A percentile compares a stretch with the other conserved stretches of the same genome.
Evolutionary conservation across 2,329 filamentous ascomycete genomes (phyloP).

Genomic region (Ascochyta viciae-villosae): DNA sequence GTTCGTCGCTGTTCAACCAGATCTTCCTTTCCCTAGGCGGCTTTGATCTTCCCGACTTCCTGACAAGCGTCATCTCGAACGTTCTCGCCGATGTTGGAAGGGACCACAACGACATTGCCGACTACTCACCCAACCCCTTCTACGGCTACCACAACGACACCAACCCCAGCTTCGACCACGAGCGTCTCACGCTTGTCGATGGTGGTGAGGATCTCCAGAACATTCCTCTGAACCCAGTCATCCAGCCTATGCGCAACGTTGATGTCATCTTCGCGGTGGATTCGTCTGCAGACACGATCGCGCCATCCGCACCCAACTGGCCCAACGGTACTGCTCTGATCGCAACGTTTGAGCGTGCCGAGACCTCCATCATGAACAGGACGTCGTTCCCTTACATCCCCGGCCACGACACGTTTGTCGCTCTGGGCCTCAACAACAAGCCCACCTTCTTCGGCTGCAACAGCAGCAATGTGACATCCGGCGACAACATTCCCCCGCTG

Average conservation of each 20-base stretch:
- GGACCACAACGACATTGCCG: slow-evolving; percentile 74
- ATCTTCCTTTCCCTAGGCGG: slow-evolving; percentile 71
- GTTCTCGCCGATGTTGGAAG: slow-evolving; percentile 65
- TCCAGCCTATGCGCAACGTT: slow-evolving; percentile 73
- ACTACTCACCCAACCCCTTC: slow-evolving; percentile 80
- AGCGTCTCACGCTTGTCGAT: slow-evolving; percentile 74
- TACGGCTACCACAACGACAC: slow-evolving; percentile 66
- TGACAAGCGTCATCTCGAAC: slow-evolving; percentile 60
- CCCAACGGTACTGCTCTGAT: slow-evolving; percentile 79
- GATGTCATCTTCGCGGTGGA: slow-evolving; percentile 86
- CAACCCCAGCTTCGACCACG: slow-evolving; percentile 63
- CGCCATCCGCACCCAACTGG: slow-evolving; percentile 62
- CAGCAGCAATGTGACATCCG: slow-evolving; percentile 64
- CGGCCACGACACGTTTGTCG: slow-evolving; percentile 78
- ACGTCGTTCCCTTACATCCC: slow-evolving; percentile 77
- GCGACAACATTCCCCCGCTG: slow-evolving; percentile 64
- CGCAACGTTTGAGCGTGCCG: slow-evolving; percentile 74
- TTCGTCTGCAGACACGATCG: slow-evolving; percentile 73
- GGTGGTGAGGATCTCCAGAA: slow-evolving; percentile 82
- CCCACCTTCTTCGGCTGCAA: slow-evolving; percentile 86
- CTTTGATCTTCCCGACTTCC: slow-evolving; percentile 55
- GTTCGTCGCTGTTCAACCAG: slow-evolving; percentile 83
- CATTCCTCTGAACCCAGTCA: slow-evolving; percentile 78
- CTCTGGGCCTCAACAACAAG: slow-evolving; percentile 73
- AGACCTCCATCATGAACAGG: slow-evolving; percentile 66